A percentile compares a stretch with the other conserved stretches of the same genome.
Evolutionary conservation across 2,329 filamentous ascomycete species (phyloP).

Genomic region (Neofusicoccum kwambonambiense): DNA sequence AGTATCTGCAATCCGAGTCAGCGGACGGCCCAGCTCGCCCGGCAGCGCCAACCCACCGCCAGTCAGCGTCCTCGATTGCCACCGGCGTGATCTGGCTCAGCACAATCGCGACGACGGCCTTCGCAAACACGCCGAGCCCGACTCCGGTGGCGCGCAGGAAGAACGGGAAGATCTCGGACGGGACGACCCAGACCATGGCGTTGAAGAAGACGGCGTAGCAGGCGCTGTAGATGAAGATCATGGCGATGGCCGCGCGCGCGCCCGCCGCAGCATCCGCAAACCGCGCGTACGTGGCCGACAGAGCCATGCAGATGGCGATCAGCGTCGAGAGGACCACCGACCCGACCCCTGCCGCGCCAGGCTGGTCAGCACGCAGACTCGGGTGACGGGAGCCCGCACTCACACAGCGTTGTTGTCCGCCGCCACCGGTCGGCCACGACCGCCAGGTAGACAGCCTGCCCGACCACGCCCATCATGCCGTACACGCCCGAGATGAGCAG

Average conservation of each 20-base stretch:
- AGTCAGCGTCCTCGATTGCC: slow-evolving; percentile 29
- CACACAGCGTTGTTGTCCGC: background rate
- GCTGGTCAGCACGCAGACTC: no score
- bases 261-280: slow-evolving; percentile 16
- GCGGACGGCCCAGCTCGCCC: no score
- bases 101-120: slow-evolving; percentile 22
- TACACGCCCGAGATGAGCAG: background rate
- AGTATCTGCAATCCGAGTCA: slow-evolving; percentile 22
- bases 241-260: slow-evolving; percentile 23
- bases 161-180: slow-evolving; percentile 36
- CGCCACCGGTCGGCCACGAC: background rate
- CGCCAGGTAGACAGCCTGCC: background rate
- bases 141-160: slow-evolving; percentile 25
- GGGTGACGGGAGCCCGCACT: no score
- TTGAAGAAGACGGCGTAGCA: slow-evolving; percentile 22
- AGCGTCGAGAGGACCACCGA: background rate
- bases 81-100: slow-evolving; percentile 21
- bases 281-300: no score
- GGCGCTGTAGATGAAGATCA: slow-evolving; percentile 15
- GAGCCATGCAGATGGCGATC: background rate
- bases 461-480: background rate
- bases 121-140: slow-evolving; percentile 26
- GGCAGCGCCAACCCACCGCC: slow-evolving; percentile 16
- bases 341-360: background rate
- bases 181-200: slow-evolving; percentile 30